Percentiles rank a stretch among this genome's conserved stretches.
Evolutionary conservation across 2,329 filamentous ascomycete genomes (phyloP).

Genomic region (Fusarium redolens): DNA sequence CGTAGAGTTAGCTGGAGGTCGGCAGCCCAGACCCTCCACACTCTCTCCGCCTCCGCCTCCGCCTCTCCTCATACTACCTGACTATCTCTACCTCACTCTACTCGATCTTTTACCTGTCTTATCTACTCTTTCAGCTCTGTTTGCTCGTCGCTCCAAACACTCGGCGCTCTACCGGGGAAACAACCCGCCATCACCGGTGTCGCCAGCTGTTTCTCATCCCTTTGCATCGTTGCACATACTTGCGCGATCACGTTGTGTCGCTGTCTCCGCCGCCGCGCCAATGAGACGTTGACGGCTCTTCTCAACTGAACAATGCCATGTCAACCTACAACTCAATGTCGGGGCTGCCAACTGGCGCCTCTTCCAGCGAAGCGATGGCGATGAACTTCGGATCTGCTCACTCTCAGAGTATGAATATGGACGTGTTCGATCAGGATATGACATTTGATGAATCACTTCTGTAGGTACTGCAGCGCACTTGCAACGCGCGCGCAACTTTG

Average conservation of each 20-base stretch:
- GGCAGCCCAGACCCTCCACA: slow-evolving; percentile 23
- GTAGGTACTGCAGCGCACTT: slow-evolving; percentile 51
- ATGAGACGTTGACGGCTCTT: slow-evolving; percentile 47
- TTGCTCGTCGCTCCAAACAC: slow-evolving; percentile 26
- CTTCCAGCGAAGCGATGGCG: slow-evolving; percentile 59
- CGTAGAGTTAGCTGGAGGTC: background rate
- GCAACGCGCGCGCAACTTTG: slow-evolving; percentile 25
- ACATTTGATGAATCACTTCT: slow-evolving; percentile 67
- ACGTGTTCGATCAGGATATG: slow-evolving; percentile 64
- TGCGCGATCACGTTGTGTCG: slow-evolving; percentile 33
- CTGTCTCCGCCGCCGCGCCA: slow-evolving; percentile 33
- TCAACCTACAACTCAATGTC: slow-evolving; percentile 68
- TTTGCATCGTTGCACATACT: slow-evolving; percentile 25
- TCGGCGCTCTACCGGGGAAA: slow-evolving; percentile 20
- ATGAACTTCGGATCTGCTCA: slow-evolving; percentile 56
- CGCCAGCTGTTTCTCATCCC: slow-evolving; percentile 1
- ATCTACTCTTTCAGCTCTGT: slow-evolving; percentile 15
- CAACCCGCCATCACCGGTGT: slow-evolving; percentile 8
- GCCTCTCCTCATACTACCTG: slow-evolving; percentile 25
- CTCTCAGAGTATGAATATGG: slow-evolving; percentile 55
- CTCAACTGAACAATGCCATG: slow-evolving; percentile 62
- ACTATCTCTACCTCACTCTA: slow-evolving; percentile 15
- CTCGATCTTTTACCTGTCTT: background rate
- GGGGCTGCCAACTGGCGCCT: slow-evolving; percentile 59
- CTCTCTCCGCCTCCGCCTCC: slow-evolving; percentile 33